Conservation (phyloP, 129 eudicot species). For the Saposhnikovia divaricata region DNA sequence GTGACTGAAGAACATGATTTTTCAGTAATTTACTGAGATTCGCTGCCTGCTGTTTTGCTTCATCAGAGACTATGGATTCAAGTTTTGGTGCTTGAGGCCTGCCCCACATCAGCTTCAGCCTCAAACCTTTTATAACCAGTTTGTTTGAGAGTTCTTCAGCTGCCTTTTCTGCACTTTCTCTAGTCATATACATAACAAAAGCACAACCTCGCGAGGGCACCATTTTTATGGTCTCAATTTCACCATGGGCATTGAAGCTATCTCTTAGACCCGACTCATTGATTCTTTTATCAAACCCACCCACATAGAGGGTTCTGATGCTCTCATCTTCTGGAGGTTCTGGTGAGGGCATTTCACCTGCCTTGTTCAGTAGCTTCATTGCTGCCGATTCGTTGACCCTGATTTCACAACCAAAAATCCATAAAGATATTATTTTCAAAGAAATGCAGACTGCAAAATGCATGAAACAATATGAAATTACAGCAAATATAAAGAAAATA, state of each 20-base stretch:
- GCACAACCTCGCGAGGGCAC: constrained; percentile 84
- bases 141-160: constrained; percentile 92
- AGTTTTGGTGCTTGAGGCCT: constrained; percentile 69
- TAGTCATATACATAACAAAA: constrained; percentile 84
- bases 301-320: constrained; percentile 87
- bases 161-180: constrained; percentile 91
- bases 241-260: constrained; percentile 79
- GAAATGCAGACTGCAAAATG: too few relatives aligned
- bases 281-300: constrained; percentile 74
- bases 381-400: constrained; percentile 92
- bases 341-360: constrained; percentile 89
- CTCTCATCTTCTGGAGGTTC: constrained; percentile 91
- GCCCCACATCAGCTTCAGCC: constrained; percentile 95
- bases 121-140: constrained; percentile 72
- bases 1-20: constrained; percentile 55
- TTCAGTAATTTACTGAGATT: constrained; percentile 75
- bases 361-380: constrained; percentile 79
- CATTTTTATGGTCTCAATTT: constrained; percentile 78
- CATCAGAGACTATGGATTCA: constrained; percentile 51
- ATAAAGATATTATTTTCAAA: too few relatives aligned
- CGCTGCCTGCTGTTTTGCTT: constrained; percentile 48
- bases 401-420: constrained; percentile 1
- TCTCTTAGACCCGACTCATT: constrained; percentile 84
- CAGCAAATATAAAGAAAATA: not conserved
- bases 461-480: not conserved